Base-by-base conservation (phyloP, 2,329 filamentous ascomycete genomes). In the Lecanicillium sp. region DNA sequence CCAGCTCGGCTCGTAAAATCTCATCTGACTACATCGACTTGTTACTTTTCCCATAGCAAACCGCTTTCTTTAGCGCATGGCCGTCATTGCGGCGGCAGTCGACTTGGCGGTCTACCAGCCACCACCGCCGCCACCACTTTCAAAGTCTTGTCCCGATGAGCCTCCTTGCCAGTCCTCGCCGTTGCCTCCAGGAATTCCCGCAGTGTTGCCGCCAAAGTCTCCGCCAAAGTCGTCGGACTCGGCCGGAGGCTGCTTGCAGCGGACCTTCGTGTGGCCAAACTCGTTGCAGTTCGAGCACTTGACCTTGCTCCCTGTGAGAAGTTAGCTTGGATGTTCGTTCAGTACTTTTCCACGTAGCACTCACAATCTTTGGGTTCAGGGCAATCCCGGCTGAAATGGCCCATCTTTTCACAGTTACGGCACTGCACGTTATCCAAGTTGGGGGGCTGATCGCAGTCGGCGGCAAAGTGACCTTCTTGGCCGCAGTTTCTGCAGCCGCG, bases 361-460 rank as follows among this genome's bases (percentile, higher is more conserved):
- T 55, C 55, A 68, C 66, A 68, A 37, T 68, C 62, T 23, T 57
- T 66, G 4, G 80, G 80, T 63, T 79, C 70, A 0, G 77, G 72
- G 54, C 81, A 87, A 39, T 87, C 83, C 30, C 73, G 74, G 48
- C 79, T 72, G 54, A 72, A 74, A 56, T 86, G 83, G 3, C 82
- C 82, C 50, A 71, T 69, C 53, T 78, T 71, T 14, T 77, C 69
- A 53, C 83, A 86, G 62, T 77, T 68, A 52, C 76, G 77, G 66
- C 84, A 88, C 9, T 67, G 75, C 3, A 81, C 78, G 10, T 52
- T 58, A 15, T 64, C 64, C 55, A 67, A 63, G 58, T 69, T 69
- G 35, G 64, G 66, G 38, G 66, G 67, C 52, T 74, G 67, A 23
- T 72, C 63, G 50, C 78, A 81, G 4, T 79, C 74, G 15, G 67